Percentiles rank a stretch among this genome's conserved stretches.
Evolutionary conservation across 345 rosid species (phyloP).

Genomic region (Jatropha curcas): DNA sequence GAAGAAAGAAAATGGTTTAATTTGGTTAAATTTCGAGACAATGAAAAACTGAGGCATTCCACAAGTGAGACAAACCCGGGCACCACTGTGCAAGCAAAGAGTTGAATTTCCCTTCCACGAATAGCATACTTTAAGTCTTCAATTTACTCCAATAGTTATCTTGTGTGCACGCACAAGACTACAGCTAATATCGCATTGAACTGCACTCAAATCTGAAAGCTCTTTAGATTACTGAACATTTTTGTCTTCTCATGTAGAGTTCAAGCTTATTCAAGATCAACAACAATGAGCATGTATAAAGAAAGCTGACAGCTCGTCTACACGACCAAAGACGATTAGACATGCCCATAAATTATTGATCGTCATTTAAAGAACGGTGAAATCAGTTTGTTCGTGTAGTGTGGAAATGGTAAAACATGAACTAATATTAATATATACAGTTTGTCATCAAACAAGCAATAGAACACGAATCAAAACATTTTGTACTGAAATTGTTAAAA

Average conservation of each 20-base stretch:
- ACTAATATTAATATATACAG: not conserved
- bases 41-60: not conserved
- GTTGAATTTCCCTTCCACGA: slow-evolving; percentile 18
- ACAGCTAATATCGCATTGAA: not conserved
- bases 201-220: not conserved
- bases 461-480: not conserved
- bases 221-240: too few relatives aligned
- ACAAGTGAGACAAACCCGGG: not conserved
- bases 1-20: not conserved
- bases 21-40: not conserved
- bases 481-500: not conserved
- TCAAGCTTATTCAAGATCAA: too few relatives aligned
- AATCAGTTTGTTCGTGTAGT: not conserved
- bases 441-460: not conserved
- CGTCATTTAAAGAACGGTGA: not conserved
- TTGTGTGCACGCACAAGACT: slow-evolving; percentile 16
- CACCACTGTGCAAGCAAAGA: slow-evolving; percentile 14
- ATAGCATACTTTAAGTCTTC: slow-evolving; percentile 12
- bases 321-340: not conserved
- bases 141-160: slow-evolving; percentile 18
- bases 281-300: too few relatives aligned
- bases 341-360: not conserved
- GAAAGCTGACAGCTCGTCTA: not conserved
- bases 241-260: not conserved
- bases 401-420: too few relatives aligned